Conservation (phyloP, 306 rosid genomes). For the Acmispon strigosus region DNA sequence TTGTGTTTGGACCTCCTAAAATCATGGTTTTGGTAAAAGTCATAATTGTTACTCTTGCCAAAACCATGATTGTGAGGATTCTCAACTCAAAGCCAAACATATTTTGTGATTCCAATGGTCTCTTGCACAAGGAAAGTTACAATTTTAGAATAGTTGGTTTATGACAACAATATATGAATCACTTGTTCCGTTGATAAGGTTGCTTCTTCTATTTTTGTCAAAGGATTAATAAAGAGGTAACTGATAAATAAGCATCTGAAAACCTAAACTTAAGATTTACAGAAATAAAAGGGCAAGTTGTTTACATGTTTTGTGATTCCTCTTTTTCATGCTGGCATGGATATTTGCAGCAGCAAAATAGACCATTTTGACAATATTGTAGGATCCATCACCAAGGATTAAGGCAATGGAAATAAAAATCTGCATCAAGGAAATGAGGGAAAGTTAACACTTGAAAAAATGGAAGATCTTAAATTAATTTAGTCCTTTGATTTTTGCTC, state of each 20-base stretch:
- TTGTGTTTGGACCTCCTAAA: no score
- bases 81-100: no score
- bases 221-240: no score
- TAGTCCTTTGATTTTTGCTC: not conserved
- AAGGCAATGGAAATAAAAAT: conserved; percentile 75
- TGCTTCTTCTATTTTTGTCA: no score
- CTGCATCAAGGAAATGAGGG: conserved; percentile 34
- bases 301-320: conserved; percentile 40
- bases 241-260: not conserved
- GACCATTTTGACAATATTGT: conserved; percentile 65
- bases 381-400: conserved; percentile 89
- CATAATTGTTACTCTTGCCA: no score
- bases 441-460: conserved; percentile 13
- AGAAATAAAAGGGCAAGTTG: not conserved
- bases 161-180: no score
- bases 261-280: not conserved
- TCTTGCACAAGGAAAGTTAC: no score
- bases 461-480: not conserved
- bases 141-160: no score
- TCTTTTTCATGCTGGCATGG: conserved; percentile 36
- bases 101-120: no score
- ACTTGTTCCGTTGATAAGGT: no score
- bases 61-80: no score
- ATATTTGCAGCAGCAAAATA: conserved; percentile 49
- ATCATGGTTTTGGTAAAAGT: no score